Conservation (phyloP, 495 filamentous ascomycete genomes). For the Ascobolus immersus region DNA sequence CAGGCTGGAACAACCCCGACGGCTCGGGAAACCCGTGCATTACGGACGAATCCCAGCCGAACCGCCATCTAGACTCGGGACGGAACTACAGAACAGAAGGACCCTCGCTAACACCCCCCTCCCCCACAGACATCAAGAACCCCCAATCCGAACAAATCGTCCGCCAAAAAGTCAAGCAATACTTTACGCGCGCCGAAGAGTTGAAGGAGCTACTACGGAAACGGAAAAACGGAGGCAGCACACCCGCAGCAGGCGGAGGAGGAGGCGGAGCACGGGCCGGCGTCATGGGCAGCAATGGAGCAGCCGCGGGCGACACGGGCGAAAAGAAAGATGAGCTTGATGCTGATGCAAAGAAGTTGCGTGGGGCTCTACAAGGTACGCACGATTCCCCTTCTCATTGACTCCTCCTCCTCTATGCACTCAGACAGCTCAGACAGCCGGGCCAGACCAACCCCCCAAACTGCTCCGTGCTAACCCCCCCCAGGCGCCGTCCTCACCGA, state of each 20-base stretch:
- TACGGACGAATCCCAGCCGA: no score
- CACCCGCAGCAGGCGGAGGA: conserved; percentile 41
- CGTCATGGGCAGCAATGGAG: background rate
- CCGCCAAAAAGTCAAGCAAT: conserved; percentile 68
- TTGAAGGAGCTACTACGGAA: conserved; percentile 71
- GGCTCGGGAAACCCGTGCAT: no score
- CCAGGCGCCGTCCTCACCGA: conserved; percentile 57
- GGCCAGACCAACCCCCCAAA: no score
- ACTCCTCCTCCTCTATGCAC: no score
- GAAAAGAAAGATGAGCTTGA: conserved; percentile 47
- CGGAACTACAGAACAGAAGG: no score
- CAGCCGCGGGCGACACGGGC: conserved; percentile 15
- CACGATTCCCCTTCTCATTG: background rate
- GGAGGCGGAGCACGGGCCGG: conserved; percentile 50
- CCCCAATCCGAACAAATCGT: conserved; percentile 89
- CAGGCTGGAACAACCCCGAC: no score
- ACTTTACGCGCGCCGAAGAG: conserved; percentile 97
- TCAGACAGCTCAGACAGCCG: no score
- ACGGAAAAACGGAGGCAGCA: conserved; percentile 23
- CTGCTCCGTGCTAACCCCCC: no score
- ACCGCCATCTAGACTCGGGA: no score
- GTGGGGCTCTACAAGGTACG: conserved; percentile 54
- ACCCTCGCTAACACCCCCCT: background rate
- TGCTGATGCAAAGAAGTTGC: conserved; percentile 80
- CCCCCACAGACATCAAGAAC: conserved; percentile 51